Evolutionary conservation across 2,329 filamentous ascomycete species (phyloP).

Genomic region (Pseudogymnoascus verrucosus): DNA sequence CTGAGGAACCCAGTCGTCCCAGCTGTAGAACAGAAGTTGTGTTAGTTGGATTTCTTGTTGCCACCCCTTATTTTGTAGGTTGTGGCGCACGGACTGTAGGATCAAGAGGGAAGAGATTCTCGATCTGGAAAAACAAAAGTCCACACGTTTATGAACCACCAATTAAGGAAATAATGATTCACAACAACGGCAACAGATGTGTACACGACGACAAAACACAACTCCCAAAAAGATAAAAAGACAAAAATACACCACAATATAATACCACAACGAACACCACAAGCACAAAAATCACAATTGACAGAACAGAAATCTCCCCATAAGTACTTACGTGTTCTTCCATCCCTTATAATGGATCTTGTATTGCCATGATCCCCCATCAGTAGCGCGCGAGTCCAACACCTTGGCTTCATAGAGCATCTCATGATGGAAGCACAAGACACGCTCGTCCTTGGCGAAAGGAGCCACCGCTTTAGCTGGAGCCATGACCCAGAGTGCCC

Average conservation of each 20-base stretch:
- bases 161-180: neutral
- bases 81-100: neutral
- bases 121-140: neutral
- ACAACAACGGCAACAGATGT: neutral
- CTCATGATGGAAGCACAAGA: constrained; percentile 94
- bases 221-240: neutral
- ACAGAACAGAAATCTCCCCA: neutral
- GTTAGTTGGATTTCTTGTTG: neutral
- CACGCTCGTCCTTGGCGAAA: constrained; percentile 71
- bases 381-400: constrained; percentile 65
- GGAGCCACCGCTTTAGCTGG: constrained; percentile 24
- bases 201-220: neutral
- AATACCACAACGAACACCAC: neutral
- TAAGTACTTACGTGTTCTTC: constrained; percentile 76
- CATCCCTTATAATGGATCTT: constrained; percentile 98
- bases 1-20: constrained; percentile 96
- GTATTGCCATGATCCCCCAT: constrained; percentile 69
- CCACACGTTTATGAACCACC: neutral
- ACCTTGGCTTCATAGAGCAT: constrained; percentile 97
- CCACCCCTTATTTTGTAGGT: neutral
- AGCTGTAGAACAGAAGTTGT: constrained; percentile 40
- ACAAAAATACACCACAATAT: neutral
- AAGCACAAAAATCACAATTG: neutral
- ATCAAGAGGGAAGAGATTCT: neutral
- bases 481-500: constrained; percentile 20